Percentiles rank a stretch among this genome's conserved stretches.
These are phyloP conservation scores for Geosiphon pyriformis DNA, from an alignment of 192 early-diverging fungal genomes.

Conservation along the genomic window DNA sequence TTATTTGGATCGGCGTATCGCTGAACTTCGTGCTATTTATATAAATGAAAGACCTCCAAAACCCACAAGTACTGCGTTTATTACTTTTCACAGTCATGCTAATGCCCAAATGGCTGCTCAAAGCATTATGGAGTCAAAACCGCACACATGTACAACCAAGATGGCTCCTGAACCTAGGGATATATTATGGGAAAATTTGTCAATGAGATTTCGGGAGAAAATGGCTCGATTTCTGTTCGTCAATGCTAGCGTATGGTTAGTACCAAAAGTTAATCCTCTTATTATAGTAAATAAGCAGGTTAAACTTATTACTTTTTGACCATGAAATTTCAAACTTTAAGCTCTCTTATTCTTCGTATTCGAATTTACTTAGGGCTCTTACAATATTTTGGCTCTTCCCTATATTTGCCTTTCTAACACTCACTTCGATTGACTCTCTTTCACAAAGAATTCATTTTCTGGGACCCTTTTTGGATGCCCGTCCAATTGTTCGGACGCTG, in stretches of 20 bases:
- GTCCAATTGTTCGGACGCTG: slow-evolving; percentile 38
- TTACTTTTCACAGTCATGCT: slow-evolving; percentile 52
- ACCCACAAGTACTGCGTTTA: slow-evolving; percentile 52
- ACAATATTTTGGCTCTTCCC: slow-evolving; percentile 64
- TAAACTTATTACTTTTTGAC: too few species aligned
- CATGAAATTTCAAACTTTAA: too few species aligned
- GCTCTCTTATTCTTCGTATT: too few species aligned
- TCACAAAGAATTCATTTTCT: slow-evolving; percentile 43
- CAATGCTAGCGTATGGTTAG: slow-evolving; percentile 42
- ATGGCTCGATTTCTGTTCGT: slow-evolving; percentile 41
- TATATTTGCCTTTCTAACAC: slow-evolving; percentile 48
- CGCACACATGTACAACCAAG: slow-evolving; percentile 43
- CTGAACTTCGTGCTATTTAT: slow-evolving; percentile 34
- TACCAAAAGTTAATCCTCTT: too few species aligned
- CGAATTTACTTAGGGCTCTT: slow-evolving; percentile 50
- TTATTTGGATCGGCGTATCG: slow-evolving; percentile 36
- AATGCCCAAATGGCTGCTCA: slow-evolving; percentile 55
- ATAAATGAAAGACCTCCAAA: slow-evolving; percentile 36
- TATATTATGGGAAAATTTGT: slow-evolving; percentile 53
- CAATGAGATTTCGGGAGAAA: slow-evolving; percentile 35
- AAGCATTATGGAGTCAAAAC: slow-evolving; percentile 44
- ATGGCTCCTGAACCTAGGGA: slow-evolving; percentile 62
- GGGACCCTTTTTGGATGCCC: slow-evolving; percentile 37
- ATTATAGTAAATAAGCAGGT: too few species aligned
- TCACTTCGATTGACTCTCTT: slow-evolving; percentile 48